Evolutionary conservation across 345 rosid species (phyloP).

Genomic region (Limnanthes douglasii): DNA sequence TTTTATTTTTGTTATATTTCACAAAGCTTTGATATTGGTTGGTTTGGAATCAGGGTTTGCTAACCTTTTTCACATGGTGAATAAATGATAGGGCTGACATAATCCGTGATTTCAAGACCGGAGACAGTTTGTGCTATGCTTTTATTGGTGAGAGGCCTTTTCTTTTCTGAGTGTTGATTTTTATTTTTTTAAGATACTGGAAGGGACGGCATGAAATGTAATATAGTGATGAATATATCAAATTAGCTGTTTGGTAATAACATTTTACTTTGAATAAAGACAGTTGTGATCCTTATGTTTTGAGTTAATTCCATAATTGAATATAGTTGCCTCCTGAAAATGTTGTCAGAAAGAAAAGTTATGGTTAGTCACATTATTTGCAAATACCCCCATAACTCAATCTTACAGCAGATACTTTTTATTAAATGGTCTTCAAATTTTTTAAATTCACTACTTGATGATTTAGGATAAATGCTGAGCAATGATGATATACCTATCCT

Average conservation of each 20-base stretch:
- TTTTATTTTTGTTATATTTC: constrained; percentile 2
- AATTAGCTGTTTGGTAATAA: too few relatives aligned
- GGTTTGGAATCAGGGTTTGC: not conserved
- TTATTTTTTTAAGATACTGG: too few relatives aligned
- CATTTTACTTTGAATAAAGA: too few relatives aligned
- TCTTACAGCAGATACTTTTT: not conserved
- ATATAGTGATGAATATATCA: too few relatives aligned
- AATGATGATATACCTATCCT: not conserved
- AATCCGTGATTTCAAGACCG: constrained; percentile 88
- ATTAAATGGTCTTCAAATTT: not conserved
- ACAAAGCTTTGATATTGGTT: not conserved
- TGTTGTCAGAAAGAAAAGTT: too few relatives aligned
- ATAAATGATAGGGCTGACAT: constrained; percentile 68
- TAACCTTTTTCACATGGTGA: too few relatives aligned
- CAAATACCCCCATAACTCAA: too few relatives aligned
- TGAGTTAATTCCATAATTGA: not conserved
- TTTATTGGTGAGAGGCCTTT: constrained; percentile 56
- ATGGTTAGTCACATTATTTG: too few relatives aligned
- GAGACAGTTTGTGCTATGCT: constrained; percentile 95
- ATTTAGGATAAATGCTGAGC: not conserved
- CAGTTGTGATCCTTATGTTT: too few relatives aligned
- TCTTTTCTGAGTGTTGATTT: too few relatives aligned
- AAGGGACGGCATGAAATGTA: too few relatives aligned
- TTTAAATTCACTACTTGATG: not conserved
- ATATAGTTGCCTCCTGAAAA: not conserved